These are phyloP conservation scores for Fomitopsis serialis DNA, from an alignment of 768 basidiomycete genomes.

Conservation along the genomic window DNA sequence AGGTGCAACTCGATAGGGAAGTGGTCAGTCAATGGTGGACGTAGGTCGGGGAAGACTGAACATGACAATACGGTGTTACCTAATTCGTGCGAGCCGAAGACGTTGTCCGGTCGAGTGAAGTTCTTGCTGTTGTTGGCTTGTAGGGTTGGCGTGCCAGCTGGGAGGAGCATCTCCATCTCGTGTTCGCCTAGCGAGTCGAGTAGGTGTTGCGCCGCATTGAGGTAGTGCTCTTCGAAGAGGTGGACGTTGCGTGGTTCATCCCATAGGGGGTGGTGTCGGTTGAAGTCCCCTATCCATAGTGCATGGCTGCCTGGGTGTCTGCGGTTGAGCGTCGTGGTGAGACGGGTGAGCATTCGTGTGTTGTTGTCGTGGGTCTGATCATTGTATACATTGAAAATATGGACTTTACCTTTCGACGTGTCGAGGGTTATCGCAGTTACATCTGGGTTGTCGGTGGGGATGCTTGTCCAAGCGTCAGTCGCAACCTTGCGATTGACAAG, in stretches of 20 bases:
- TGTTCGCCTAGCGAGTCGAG: slow-evolving; percentile 20
- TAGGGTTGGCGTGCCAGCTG: slow-evolving; percentile 29
- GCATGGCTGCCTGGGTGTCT: slow-evolving; percentile 6
- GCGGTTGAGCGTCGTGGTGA: not conserved
- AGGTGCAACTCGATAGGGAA: slow-evolving; percentile 30
- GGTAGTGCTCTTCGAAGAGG: slow-evolving; percentile 28
- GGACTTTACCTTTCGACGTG: slow-evolving; percentile 12
- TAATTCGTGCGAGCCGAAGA: slow-evolving; percentile 26
- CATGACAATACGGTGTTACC: slow-evolving; percentile 23
- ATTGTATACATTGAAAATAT: slow-evolving; percentile 36
- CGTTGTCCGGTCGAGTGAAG: slow-evolving; percentile 37
- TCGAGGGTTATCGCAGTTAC: slow-evolving; percentile 23
- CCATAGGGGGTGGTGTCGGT: slow-evolving; percentile 36
- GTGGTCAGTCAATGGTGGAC: slow-evolving; percentile 32
- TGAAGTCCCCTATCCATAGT: slow-evolving; percentile 34
- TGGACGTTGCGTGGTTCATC: slow-evolving; percentile 26
- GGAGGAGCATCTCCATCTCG: slow-evolving; percentile 30
- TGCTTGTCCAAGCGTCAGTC: slow-evolving; percentile 9
- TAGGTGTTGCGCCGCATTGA: slow-evolving; percentile 19
- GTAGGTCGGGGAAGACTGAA: slow-evolving; percentile 9
- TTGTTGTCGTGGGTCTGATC: slow-evolving; percentile 22
- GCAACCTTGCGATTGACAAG: slow-evolving; percentile 8
- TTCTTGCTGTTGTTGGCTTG: slow-evolving; percentile 24
- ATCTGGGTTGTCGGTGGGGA: slow-evolving; percentile 14
- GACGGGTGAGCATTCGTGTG: slow-evolving; percentile 6